Conservation (phyloP, 805 yeast species). For the Saccharomycopsis capsularis region DNA sequence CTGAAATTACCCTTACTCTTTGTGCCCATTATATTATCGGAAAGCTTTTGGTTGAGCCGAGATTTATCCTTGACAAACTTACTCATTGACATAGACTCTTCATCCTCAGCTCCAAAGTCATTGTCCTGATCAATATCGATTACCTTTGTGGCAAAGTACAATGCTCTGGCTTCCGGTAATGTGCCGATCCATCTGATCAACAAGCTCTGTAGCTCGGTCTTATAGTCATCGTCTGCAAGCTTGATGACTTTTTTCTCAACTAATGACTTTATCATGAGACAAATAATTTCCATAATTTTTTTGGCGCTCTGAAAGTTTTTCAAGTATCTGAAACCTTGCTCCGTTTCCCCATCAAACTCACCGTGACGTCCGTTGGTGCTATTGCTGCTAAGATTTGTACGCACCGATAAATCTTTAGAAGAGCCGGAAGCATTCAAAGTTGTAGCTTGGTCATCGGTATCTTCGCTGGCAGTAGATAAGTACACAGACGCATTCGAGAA, state of each 20-base stretch:
- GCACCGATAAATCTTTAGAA: neutral
- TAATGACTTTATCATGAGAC: constrained; percentile 55
- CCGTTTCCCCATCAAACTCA: neutral
- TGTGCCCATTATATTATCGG: too few relatives aligned
- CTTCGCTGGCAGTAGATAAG: constrained; percentile 29
- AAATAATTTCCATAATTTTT: constrained; percentile 43
- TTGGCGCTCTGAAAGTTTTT: constrained; percentile 1
- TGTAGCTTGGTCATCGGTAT: neutral
- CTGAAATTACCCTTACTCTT: neutral
- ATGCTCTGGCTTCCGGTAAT: constrained; percentile 53
- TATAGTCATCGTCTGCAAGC: constrained; percentile 41
- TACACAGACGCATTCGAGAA: constrained; percentile 47
- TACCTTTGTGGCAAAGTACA: constrained; percentile 35
- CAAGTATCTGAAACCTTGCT: neutral
- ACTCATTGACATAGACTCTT: too few relatives aligned
- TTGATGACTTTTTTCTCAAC: constrained; percentile 39
- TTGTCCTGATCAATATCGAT: neutral
- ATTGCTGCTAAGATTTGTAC: too few relatives aligned
- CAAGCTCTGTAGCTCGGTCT: constrained; percentile 52
- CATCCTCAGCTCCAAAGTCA: neutral
- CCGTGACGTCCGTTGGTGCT: neutral
- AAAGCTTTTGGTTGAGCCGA: neutral
- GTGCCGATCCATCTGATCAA: constrained; percentile 60
- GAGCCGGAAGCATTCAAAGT: neutral
- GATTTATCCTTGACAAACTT: neutral